Percentiles rank a stretch among this genome's conserved stretches.
Conservation (phyloP, 805 yeast genomes). For the Candida pini region DNA sequence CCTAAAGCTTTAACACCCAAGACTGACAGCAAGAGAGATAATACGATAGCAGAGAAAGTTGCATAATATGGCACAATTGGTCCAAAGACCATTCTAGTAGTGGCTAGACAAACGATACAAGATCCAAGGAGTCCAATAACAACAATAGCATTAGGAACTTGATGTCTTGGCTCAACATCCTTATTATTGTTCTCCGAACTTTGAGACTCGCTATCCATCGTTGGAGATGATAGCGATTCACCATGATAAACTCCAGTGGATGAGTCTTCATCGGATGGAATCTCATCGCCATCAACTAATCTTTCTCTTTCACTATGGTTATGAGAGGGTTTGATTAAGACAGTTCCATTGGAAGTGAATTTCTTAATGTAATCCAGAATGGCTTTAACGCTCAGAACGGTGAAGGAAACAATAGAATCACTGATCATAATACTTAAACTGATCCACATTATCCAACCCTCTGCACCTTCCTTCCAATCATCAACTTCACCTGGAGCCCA, state of each 20-base stretch:
- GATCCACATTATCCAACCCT: slow-evolving; percentile 97
- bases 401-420: slow-evolving; percentile 79
- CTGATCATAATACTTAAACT: slow-evolving; percentile 90
- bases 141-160: slow-evolving; percentile 47
- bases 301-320: slow-evolving; percentile 5
- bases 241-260: slow-evolving; percentile 20
- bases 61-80: slow-evolving; percentile 66
- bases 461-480: slow-evolving; percentile 92
- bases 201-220: background rate
- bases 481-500: slow-evolving; percentile 92
- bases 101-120: slow-evolving; percentile 57
- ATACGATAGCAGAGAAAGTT: slow-evolving; percentile 55
- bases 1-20: slow-evolving; percentile 93
- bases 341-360: background rate
- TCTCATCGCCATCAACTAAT: slow-evolving; percentile 5
- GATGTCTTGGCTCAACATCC: slow-evolving; percentile 36
- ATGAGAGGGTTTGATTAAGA: too few species aligned
- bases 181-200: slow-evolving; percentile 2
- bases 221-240: slow-evolving; percentile 4
- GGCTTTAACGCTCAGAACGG: slow-evolving; percentile 51
- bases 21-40: slow-evolving; percentile 76
- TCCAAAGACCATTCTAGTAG: slow-evolving; percentile 68
- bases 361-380: slow-evolving; percentile 7
- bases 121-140: slow-evolving; percentile 60
- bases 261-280: slow-evolving; percentile 18